Base-by-base conservation (phyloP, 768 basidiomycete species). In the Lanmaoa pseudosensibilis region DNA sequence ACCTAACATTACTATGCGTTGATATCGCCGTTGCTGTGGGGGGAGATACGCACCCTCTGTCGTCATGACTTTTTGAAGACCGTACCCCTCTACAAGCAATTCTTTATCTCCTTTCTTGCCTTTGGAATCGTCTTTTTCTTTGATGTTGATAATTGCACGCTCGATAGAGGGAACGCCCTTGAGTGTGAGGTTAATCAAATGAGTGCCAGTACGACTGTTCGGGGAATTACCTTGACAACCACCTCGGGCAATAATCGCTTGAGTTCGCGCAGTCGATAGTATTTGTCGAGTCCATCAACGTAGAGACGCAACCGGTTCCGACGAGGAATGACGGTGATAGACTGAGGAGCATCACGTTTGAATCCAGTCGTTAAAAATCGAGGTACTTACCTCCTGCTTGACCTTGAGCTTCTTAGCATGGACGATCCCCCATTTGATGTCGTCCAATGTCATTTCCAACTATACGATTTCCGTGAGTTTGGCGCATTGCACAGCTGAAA, bases 31-130 rank as follows among this genome's bases (percentile, higher is more conserved):
- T 43, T 30, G 2, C 10, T 8, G 18, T 54, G 41, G 33, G 33
- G 46, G 37, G 47, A 38, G 9, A 53, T 65, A 63, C 72, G 37
- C 45, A 93, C 95, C 96, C 75, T 97, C 94, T 1, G 94, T 96
- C 25, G 83, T 88, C 97, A 99, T 99, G 67, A 97, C 96, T 65
- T 92, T 90, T 63, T 94, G 90, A 54, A 99, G 77, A 16, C 97
- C 97, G 72, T 98, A 95, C 10, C 97, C 97, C 79, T 98, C 96
- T 2, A 98, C 94, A 9, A 99, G 81, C 11, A 99, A 75, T 68
- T 96, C 91, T 69, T 96, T 94, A 63, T 94, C 88, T 9, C 86
- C 88, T 64, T 93, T 91, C 73, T 88, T 87, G 3, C 92, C 92
- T 58, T 82, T 81, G 4, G 76, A 73, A 52, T 93, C 87, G 36